Evolutionary conservation across 257 asterid genomes (phyloP).

Genomic region (Verbascum thapsus): DNA sequence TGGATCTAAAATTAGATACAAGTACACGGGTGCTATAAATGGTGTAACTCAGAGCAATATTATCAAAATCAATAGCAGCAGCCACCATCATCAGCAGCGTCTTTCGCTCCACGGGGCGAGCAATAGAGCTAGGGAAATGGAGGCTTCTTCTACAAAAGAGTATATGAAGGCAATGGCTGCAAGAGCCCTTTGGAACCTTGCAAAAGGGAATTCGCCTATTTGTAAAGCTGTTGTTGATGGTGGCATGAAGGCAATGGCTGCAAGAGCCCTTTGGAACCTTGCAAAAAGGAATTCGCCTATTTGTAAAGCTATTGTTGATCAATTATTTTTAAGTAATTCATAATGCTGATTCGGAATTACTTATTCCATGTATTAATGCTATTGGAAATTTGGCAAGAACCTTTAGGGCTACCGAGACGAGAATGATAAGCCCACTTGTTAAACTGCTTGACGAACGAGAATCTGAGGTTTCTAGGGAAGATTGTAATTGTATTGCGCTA

Average conservation of each 20-base stretch:
- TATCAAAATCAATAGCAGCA: no score
- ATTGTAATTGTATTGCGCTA: conserved; percentile 59
- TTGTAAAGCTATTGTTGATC: conserved; percentile 72
- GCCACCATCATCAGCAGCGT: no score
- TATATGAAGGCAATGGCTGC: conserved; percentile 85
- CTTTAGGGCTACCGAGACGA: conserved; percentile 65
- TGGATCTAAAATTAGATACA: no score
- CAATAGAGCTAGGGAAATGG: conserved; percentile 66
- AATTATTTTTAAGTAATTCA: conserved; percentile 49
- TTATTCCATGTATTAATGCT: conserved; percentile 60
- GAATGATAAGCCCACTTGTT: conserved; percentile 66
- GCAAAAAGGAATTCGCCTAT: conserved; percentile 69
- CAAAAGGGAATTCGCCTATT: conserved; percentile 63
- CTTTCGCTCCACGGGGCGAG: conserved; percentile 45
- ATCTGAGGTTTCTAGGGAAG: conserved; percentile 54
- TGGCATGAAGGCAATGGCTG: conserved; percentile 71
- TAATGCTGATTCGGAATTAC: conserved; percentile 49
- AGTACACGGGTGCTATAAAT: no score
- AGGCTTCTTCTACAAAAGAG: conserved; percentile 71
- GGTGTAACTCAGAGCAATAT: no score
- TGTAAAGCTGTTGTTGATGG: conserved; percentile 77
- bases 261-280: conserved; percentile 67
- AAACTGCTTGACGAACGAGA: conserved; percentile 59
- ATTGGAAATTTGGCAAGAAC: conserved; percentile 69
- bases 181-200: conserved; percentile 76